Evolutionary conservation across 305 asterid genomes (phyloP), one percentile per base, ranked within the genome.

Genomic region (Rubia tinctorum): DNA sequence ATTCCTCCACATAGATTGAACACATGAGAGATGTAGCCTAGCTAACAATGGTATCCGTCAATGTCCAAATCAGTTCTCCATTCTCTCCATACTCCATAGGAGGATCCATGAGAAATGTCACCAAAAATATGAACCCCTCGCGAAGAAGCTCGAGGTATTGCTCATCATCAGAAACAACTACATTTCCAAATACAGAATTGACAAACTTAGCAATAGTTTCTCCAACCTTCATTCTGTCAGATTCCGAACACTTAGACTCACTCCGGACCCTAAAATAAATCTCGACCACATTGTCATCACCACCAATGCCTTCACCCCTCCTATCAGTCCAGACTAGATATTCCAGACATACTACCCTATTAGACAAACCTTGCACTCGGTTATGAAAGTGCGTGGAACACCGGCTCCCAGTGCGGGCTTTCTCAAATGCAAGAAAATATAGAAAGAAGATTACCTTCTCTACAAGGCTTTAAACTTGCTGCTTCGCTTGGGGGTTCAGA

Each of bases 91-190:
- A 5, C 14, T 68, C 70, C 44, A 17, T 55, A 37, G 80, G 76
- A 8, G 80, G 80, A 71, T 72, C 71, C 56, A 56, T 20, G 18
- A 66, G 73, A 42, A 77, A 77, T 27, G 76, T 72, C 25, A 72
- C 44, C 69, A 77, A 45, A 55, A 58, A 22, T 14, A 60, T 72
- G 1, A 72, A n/a, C 34, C 75, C 75, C 5, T 72, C 60, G 1
- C 25, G 69, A 6, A 72, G 39, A n/a, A n/a, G n/a, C n/a, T n/a
- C n/a, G n/a, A n/a, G n/a, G n/a, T n/a, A n/a, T n/a, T n/a, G n/a
- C n/a, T n/a, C n/a, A 62, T 12, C 12, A 25, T 27, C 7, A 27
- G 7, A 15, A 23, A 2, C 15, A 27, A 1, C 62, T 17, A 63
- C 5, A 63, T 71, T 39, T 62, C 59, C 53, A 30, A 71, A 20